Percentiles rank a stretch among this genome's conserved stretches.
These are phyloP conservation scores for Penicillium sp. DNA, from an alignment of 2,329 filamentous ascomycete genomes.

Conservation along the genomic window DNA sequence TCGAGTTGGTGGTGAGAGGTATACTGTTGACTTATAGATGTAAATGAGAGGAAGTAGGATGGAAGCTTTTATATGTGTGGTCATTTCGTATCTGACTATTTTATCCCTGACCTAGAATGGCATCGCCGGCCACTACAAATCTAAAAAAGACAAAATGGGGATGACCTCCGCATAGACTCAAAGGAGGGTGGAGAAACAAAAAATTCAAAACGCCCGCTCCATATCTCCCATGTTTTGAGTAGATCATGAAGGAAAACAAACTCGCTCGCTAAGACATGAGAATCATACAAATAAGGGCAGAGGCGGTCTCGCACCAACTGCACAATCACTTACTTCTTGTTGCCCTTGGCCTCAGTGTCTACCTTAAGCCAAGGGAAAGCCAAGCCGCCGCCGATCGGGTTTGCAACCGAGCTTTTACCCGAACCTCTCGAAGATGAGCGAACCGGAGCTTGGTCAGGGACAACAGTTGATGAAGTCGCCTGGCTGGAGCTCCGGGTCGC, in stretches of 20 bases:
- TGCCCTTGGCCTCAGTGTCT: constrained; percentile 18
- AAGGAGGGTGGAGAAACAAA: too few species aligned
- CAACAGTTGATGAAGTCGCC: constrained; percentile 17
- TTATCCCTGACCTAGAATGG: neutral
- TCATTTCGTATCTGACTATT: neutral
- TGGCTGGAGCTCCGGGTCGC: constrained; percentile 46
- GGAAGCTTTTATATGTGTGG: neutral
- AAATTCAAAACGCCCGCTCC: constrained; percentile 1
- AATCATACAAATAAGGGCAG: neutral
- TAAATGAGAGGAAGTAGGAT: neutral
- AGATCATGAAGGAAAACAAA: neutral
- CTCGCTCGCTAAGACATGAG: constrained; percentile 6
- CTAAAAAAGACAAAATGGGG: neutral
- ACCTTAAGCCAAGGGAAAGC: constrained; percentile 90
- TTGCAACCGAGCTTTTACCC: constrained; percentile 63
- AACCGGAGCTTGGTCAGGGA: neutral
- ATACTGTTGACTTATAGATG: neutral
- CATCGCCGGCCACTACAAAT: neutral
- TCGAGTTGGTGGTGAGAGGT: neutral
- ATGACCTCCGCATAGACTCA: neutral
- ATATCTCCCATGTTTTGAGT: neutral
- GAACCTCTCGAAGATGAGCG: constrained; percentile 36
- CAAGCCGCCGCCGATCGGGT: constrained; percentile 88
- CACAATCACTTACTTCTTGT: constrained; percentile 19
- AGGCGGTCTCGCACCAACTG: constrained; percentile 1